Conservation (phyloP, 2,329 filamentous ascomycete genomes). For the Xylaria sp. region DNA sequence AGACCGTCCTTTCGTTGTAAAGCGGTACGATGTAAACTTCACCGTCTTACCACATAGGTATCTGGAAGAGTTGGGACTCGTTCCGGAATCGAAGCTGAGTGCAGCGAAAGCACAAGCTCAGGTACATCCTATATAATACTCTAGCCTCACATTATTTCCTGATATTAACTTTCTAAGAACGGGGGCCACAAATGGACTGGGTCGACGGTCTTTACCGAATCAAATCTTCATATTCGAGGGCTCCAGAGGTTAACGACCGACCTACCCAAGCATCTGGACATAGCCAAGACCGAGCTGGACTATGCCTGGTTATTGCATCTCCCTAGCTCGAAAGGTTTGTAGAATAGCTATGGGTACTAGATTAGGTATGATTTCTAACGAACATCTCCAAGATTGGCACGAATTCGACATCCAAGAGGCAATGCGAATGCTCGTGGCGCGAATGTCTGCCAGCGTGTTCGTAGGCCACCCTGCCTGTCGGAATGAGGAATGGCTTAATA, state of each 20-base stretch:
- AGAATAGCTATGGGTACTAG: neutral
- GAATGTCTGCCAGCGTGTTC: conserved; percentile 32
- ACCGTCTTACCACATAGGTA: conserved; percentile 17
- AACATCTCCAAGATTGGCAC: conserved; percentile 26
- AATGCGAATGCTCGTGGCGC: conserved; percentile 30
- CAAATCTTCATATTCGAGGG: conserved; percentile 28
- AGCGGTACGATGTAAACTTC: conserved; percentile 18
- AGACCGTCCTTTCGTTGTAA: conserved; percentile 24
- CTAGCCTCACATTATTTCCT: neutral
- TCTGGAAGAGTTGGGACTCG: conserved; percentile 11
- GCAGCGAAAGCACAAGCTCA: conserved; percentile 3
- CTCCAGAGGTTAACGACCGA: conserved; percentile 21
- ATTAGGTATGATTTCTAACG: neutral
- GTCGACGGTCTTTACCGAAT: conserved; percentile 13
- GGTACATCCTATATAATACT: neutral
- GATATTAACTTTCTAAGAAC: conserved; percentile 3
- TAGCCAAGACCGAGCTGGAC: conserved; percentile 23
- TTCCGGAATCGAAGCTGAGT: conserved; percentile 10
- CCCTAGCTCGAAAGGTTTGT: conserved; percentile 8
- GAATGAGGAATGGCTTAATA: conserved; percentile 8
- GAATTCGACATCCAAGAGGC: conserved; percentile 26
- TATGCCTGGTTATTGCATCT: conserved; percentile 27
- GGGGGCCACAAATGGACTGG: conserved; percentile 28
- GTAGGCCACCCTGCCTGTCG: conserved; percentile 36
- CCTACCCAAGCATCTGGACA: conserved; percentile 17